Conservation (phyloP, 2,329 filamentous ascomycete genomes). For the Colletotrichum theobromicola region DNA sequence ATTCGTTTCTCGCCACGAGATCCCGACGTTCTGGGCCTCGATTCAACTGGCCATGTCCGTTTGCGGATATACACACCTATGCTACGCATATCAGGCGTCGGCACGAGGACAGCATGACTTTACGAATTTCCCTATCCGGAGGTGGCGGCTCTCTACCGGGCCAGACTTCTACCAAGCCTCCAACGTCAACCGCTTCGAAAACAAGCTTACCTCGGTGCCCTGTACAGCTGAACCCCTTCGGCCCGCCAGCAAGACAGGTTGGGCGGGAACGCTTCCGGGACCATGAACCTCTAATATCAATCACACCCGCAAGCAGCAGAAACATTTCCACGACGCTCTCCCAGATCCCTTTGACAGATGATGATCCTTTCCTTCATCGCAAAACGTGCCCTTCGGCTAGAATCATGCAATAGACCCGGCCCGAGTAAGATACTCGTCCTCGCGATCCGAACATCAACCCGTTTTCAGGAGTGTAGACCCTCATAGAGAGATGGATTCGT, state of each 20-base stretch:
- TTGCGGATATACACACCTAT: background rate
- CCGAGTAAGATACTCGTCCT: background rate
- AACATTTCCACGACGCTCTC: background rate
- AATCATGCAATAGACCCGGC: background rate
- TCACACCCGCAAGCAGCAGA: background rate
- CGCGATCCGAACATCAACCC: background rate
- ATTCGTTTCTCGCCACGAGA: background rate
- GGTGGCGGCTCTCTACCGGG: background rate
- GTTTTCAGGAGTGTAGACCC: background rate
- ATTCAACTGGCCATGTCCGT: background rate
- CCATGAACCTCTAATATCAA: background rate
- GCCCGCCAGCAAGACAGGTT: background rate
- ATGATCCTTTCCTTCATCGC: background rate
- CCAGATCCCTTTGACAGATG: background rate
- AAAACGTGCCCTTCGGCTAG: background rate
- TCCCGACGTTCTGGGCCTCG: background rate
- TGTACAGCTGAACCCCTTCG: background rate
- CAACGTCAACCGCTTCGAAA: background rate
- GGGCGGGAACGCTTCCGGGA: background rate
- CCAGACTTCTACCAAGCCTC: background rate
- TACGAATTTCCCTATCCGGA: background rate
- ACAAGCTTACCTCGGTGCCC: background rate
- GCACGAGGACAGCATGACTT: background rate
- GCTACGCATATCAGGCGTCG: background rate
- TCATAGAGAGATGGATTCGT: background rate